Base-by-base conservation (phyloP, 257 asterid genomes). In the Buddleja alternifolia region DNA sequence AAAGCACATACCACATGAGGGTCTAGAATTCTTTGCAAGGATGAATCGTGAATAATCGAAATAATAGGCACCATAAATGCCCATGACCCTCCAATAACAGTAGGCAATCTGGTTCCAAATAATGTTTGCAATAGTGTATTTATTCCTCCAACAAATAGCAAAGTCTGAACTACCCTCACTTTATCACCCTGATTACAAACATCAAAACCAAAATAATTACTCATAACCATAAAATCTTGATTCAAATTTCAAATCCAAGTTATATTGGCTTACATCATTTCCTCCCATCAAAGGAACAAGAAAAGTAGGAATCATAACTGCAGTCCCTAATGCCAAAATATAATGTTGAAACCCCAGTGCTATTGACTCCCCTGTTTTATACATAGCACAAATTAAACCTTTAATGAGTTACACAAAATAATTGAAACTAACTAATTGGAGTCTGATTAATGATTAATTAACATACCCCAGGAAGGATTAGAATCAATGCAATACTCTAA, bases 211-310 rank as follows among this genome's bases (percentile, higher is more conserved):
- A 12, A 20, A 61, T n/a, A 59, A 66, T 16, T 36, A 37, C 1
- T 23, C n/a, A 8, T 12, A 55, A 16, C 16, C 32, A 41, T 0
- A 8, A 7, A 47, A 20, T 8, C 41, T 40, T 54, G 46, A 24
- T 40, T 21, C 7, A 4, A 41, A 21, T 10, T 7, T n/a, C 41
- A 29, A 34, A 34, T 9, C 72, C 7, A 54, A 32, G 20, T 34
- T 57, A 56, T n/a, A 36, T 11, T 46, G 11, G 14, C 96, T 90
- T 81, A 93, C 97, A 76, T 87, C 90, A 36, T 11, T 40, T 77
- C 99, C 99, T 14, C 99, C 99, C 99, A 93, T 93, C 77, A 90
- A 75, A 48, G 99, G 99, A 62, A 93, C 97, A 60, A 93, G 93
- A 80, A 85, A 90, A 3, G 96, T 72, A 58, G 97, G 97, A 72